A percentile compares a stretch with the other conserved stretches of the same genome.
Conservation (phyloP, 2,329 filamentous ascomycete genomes). For the Trichoderma endophyticum region DNA sequence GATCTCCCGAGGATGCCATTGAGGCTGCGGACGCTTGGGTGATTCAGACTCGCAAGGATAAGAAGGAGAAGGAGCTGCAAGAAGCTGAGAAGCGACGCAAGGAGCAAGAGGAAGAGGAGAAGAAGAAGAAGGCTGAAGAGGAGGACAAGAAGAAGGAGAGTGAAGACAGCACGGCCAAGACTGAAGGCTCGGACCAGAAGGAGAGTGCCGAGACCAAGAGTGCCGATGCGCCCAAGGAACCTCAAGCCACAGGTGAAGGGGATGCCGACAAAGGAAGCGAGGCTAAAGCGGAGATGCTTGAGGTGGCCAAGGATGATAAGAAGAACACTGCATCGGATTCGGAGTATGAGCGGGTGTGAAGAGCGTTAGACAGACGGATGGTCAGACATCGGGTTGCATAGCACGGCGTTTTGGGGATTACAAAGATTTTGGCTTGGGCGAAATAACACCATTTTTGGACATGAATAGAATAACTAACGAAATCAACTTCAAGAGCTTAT, state of each 20-base stretch:
- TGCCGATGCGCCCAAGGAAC: background rate
- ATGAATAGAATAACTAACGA: background rate
- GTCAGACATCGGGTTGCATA: slow-evolving; percentile 2
- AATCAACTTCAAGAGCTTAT: background rate
- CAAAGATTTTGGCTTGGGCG: background rate
- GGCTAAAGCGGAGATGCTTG: slow-evolving; percentile 16
- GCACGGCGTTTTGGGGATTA: slow-evolving; percentile 11
- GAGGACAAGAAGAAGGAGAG: slow-evolving; percentile 31
- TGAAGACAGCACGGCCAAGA: slow-evolving; percentile 22
- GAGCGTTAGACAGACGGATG: background rate
- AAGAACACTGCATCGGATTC: slow-evolving; percentile 30
- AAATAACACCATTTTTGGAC: background rate
- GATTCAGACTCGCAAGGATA: slow-evolving; percentile 46
- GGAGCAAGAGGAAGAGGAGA: slow-evolving; percentile 31
- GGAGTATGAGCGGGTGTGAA: slow-evolving; percentile 30
- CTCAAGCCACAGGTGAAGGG: background rate
- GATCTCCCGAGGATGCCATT: slow-evolving; percentile 47
- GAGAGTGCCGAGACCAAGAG: background rate
- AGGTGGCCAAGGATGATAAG: slow-evolving; percentile 25
- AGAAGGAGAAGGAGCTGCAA: slow-evolving; percentile 44
- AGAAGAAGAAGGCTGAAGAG: slow-evolving; percentile 32
- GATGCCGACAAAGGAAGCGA: background rate
- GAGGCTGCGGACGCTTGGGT: slow-evolving; percentile 49
- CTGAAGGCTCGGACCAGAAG: slow-evolving; percentile 26
- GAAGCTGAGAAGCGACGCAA: slow-evolving; percentile 42